phyloP scores from a whole-genome alignment of 2,329 filamentous ascomycete genomes.

The Grosmannia huntii region DNA sequence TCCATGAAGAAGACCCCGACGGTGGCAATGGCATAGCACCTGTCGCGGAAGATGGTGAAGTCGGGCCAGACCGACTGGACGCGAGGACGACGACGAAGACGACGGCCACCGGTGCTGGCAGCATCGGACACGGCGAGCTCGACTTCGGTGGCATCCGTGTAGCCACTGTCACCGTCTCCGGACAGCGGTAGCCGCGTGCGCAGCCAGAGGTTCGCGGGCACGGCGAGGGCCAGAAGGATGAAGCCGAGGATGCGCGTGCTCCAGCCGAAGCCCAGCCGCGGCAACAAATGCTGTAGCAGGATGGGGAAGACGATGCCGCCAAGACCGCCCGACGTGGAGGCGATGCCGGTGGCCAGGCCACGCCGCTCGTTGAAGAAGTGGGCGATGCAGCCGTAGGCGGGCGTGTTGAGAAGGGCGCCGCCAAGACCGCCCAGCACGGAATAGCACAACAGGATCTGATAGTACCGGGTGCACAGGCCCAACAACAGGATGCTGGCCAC shows the following conservation, averaged over 20 bases:
- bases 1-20: constrained; percentile 57
- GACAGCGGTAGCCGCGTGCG: constrained; percentile 35
- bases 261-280: constrained; percentile 34
- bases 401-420: constrained; percentile 65
- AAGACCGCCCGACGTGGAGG: constrained; percentile 57
- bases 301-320: constrained; percentile 54
- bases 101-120: not conserved
- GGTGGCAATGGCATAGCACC: constrained; percentile 46
- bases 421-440: constrained; percentile 61
- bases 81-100: not conserved
- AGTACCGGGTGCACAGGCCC: constrained; percentile 59
- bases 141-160: not conserved
- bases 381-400: constrained; percentile 59
- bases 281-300: constrained; percentile 31
- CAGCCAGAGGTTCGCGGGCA: constrained; percentile 34
- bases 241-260: constrained; percentile 36
- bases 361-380: constrained; percentile 66
- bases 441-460: constrained; percentile 70
- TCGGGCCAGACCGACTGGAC: constrained; percentile 37
- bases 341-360: constrained; percentile 68
- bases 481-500: constrained; percentile 51
- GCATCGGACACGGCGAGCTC: not conserved
- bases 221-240: constrained; percentile 32
- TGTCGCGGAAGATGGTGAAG: constrained; percentile 46
- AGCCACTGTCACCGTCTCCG: constrained; percentile 25